Percentiles rank a stretch among this genome's conserved stretches.
These are phyloP conservation scores for Saraca asoca DNA, from an alignment of 331 rosid genomes.

Conservation along the genomic window DNA sequence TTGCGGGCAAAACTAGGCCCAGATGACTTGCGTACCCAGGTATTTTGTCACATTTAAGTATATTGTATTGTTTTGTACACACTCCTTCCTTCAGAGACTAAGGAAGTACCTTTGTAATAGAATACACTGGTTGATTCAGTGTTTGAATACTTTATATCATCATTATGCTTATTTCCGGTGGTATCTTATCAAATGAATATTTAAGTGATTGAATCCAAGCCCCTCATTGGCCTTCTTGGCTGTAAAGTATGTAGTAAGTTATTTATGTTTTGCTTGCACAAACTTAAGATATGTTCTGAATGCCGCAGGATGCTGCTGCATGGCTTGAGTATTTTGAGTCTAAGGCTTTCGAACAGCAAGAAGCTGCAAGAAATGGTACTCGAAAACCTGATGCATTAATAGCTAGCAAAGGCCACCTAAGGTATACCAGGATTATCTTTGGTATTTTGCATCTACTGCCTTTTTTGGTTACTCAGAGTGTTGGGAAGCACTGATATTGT, in stretches of 20 bases:
- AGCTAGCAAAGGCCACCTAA: slow-evolving; percentile 97
- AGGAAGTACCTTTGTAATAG: slow-evolving; percentile 10
- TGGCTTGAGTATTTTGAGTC: slow-evolving; percentile 99
- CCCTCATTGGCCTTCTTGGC: not conserved
- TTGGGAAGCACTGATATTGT: slow-evolving; percentile 10
- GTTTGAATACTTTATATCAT: not conserved
- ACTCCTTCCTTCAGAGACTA: slow-evolving; percentile 9
- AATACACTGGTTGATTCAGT: too few relatives aligned
- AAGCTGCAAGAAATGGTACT: slow-evolving; percentile 96
- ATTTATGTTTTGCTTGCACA: not conserved
- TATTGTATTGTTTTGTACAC: not conserved
- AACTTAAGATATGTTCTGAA: slow-evolving; percentile 31
- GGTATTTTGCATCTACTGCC: slow-evolving; percentile 22
- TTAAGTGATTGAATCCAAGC: not conserved
- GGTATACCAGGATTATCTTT: slow-evolving; percentile 50
- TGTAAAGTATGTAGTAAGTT: not conserved
- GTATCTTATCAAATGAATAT: not conserved
- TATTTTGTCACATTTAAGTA: slow-evolving; percentile 39
- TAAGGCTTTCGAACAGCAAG: slow-evolving; percentile 99
- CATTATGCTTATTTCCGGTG: not conserved
- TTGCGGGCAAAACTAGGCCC: slow-evolving; percentile 93
- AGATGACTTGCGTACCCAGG: slow-evolving; percentile 96
- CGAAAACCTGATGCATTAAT: slow-evolving; percentile 96
- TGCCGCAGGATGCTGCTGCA: slow-evolving; percentile 92
- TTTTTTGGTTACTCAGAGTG: slow-evolving; percentile 12